Conservation (phyloP, 2,329 filamentous ascomycete genomes). For the Penicillium rolfsii region DNA sequence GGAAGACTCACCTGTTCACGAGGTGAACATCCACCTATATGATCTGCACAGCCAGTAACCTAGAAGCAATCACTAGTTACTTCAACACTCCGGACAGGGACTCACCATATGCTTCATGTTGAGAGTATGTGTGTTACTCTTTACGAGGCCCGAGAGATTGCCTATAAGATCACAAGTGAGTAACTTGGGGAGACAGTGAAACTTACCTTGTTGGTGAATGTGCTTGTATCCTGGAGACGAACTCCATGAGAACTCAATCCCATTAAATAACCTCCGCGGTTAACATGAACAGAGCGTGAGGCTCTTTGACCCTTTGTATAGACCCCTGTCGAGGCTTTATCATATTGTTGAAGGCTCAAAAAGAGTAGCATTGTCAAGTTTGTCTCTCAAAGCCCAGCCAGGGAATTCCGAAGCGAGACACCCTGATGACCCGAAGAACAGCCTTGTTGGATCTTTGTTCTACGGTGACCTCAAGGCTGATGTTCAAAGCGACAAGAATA, state of each 20-base stretch:
- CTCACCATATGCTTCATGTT: background rate
- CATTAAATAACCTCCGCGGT: conserved; percentile 1
- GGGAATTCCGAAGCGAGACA: background rate
- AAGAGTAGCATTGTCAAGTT: background rate
- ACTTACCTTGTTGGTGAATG: background rate
- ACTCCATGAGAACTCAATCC: background rate
- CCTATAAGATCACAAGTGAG: background rate
- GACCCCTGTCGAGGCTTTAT: conserved; percentile 1
- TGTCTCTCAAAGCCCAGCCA: background rate
- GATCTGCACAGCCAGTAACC: background rate
- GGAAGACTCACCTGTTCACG: too few species aligned
- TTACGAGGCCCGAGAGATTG: background rate
- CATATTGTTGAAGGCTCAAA: background rate
- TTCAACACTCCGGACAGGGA: background rate
- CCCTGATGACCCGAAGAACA: background rate
- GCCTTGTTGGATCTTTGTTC: background rate
- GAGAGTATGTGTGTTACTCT: background rate
- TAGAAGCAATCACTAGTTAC: background rate
- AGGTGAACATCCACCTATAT: background rate
- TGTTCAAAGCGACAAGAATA: background rate
- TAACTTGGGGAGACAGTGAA: background rate
- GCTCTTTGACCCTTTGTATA: background rate
- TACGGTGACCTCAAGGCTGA: background rate
- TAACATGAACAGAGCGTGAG: background rate
- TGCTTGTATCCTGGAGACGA: background rate